phyloP scores from a whole-genome alignment of 75 land plant genomes.

The Picea sitchensis region DNA sequence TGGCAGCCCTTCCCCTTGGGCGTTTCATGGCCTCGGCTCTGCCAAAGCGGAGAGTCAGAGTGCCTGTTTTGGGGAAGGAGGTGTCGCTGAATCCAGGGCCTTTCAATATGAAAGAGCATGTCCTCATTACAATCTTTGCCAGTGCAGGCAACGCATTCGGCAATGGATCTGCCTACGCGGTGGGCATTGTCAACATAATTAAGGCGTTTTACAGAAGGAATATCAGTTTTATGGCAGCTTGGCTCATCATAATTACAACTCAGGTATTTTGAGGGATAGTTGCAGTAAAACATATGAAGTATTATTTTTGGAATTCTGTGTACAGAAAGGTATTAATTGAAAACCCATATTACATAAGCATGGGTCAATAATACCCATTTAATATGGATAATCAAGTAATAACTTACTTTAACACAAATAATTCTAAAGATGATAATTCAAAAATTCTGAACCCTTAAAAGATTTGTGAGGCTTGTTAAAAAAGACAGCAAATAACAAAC shows the following conservation, averaged over 20 bases:
- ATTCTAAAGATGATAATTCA: no score
- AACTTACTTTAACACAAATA: no score
- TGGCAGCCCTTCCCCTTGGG: constrained; percentile 47
- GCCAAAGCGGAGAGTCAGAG: constrained; percentile 17
- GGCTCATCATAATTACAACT: constrained; percentile 67
- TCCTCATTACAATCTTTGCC: constrained; percentile 70
- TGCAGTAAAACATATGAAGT: no score
- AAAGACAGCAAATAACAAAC: no score
- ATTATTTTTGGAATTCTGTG: no score
- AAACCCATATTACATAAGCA: no score
- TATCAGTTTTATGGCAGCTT: constrained; percentile 47
- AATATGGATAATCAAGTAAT: no score
- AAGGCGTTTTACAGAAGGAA: constrained; percentile 39
- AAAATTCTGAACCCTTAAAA: no score
- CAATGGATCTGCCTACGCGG: constrained; percentile 43
- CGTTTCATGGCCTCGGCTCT: constrained; percentile 37
- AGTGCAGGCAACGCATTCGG: constrained; percentile 53
- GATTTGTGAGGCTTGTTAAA: no score
- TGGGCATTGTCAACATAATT: constrained; percentile 43
- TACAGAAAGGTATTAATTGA: no score
- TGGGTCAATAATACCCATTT: no score
- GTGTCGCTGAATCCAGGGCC: constrained; percentile 64
- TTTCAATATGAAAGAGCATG: constrained; percentile 70
- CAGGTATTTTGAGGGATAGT: constrained; percentile 34
- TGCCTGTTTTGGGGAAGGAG: constrained; percentile 15